These are phyloP conservation scores for Zelopaecilomyces penicillatus DNA, from an alignment of 2,329 filamentous ascomycete genomes.

Conservation along the genomic window DNA sequence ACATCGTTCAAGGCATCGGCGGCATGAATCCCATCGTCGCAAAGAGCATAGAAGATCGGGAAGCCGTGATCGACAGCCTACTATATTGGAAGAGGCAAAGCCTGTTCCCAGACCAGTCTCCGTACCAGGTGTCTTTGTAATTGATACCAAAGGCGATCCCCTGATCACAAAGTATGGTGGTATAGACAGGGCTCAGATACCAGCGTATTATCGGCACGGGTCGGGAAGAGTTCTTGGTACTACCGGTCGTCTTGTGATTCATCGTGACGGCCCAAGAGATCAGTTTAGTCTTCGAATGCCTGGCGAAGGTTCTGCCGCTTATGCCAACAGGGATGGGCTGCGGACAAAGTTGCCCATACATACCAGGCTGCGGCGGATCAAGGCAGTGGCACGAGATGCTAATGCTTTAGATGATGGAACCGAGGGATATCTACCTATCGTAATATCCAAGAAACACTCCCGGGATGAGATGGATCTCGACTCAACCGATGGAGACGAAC, in stretches of 20 bases:
- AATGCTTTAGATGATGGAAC: constrained; percentile 16
- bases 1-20: constrained; percentile 8
- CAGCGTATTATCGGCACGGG: constrained; percentile 61
- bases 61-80: constrained; percentile 1
- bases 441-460: constrained; percentile 34
- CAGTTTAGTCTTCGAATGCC: constrained; percentile 42
- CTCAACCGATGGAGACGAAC: constrained; percentile 38
- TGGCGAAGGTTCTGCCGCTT: constrained; percentile 26
- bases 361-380: constrained; percentile 31
- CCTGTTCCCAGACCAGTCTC: neutral
- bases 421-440: constrained; percentile 43
- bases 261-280: constrained; percentile 53
- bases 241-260: constrained; percentile 51
- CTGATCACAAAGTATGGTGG: constrained; percentile 68
- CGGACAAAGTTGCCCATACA: constrained; percentile 24
- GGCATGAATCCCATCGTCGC: constrained; percentile 13
- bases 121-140: constrained; percentile 36
- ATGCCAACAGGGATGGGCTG: constrained; percentile 38
- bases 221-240: constrained; percentile 64
- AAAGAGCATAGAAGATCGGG: constrained; percentile 8
- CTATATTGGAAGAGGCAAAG: constrained; percentile 4
- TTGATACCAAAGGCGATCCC: constrained; percentile 70
- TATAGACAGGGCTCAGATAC: constrained; percentile 63
- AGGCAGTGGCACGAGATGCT: constrained; percentile 25
- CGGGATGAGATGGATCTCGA: constrained; percentile 22